These are phyloP conservation scores for Forsythia suspensa DNA, from an alignment of 257 asterid genomes.

Conservation along the genomic window DNA sequence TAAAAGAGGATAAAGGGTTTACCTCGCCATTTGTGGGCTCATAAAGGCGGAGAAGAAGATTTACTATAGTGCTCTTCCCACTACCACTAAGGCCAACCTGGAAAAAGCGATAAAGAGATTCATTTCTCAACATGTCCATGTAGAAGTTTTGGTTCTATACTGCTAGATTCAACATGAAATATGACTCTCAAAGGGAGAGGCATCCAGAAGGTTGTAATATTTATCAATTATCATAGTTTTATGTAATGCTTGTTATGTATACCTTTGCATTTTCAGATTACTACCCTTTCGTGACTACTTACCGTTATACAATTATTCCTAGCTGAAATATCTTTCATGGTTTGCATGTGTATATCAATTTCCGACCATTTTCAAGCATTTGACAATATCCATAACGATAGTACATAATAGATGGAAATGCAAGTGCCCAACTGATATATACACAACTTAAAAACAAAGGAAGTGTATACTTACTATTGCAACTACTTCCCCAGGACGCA, in stretches of 20 bases:
- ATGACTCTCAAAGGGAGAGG: neutral
- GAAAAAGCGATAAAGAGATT: slow-evolving; percentile 15
- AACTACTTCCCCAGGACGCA: slow-evolving; percentile 86
- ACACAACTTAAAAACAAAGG: neutral
- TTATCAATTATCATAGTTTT: neutral
- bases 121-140: slow-evolving; percentile 16
- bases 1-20: slow-evolving; percentile 17
- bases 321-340: neutral
- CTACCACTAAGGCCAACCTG: slow-evolving; percentile 99
- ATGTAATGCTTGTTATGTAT: neutral
- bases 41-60: slow-evolving; percentile 90
- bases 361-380: neutral
- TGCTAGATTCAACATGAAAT: slow-evolving; percentile 13
- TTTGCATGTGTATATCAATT: neutral
- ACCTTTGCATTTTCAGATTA: neutral
- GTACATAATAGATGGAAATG: neutral
- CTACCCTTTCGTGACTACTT: neutral
- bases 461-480: slow-evolving; percentile 69
- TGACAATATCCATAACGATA: neutral
- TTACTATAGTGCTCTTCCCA: slow-evolving; percentile 94
- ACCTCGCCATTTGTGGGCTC: slow-evolving; percentile 96
- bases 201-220: neutral
- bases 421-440: neutral
- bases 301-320: neutral
- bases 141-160: neutral